Base-by-base conservation (phyloP, 1,139 yeast genomes). In the Candida labiduridarum region DNA sequence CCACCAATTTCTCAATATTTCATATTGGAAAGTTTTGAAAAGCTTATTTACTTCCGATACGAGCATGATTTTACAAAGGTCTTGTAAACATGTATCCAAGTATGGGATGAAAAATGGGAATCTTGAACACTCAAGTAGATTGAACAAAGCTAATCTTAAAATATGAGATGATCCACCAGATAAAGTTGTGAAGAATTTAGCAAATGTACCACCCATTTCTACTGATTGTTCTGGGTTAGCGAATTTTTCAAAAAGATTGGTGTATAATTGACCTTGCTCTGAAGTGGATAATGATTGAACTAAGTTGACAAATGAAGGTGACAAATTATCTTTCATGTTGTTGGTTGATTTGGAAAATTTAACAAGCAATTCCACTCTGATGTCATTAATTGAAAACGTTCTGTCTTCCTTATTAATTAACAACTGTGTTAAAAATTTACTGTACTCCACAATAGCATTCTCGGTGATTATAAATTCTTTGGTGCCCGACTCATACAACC, bases 1-100 rank as follows among this genome's bases (percentile, higher is more conserved):
- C 61, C 68, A 65, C 84, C 84, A 77, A 46, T 68, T 66, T 55
- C 72, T 67, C 41, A 78, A 61, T 3, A 77, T 50, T 31, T 76
- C 74, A 16, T 69, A 52, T 41, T 61, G 62, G 22, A 68, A 59
- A 10, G 57, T 45, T 44, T 59, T 58, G 51, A 78, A 77, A 4
- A 79, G 52, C 1, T 51, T 53, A 10, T 47, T 56, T 0, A 68
- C 47, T n/a, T 48, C 46, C 0, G 49, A 25, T 2, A 67, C 41
- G 0, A 55, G 51, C 46, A 61, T 55, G 3, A 45, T 34, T 0
- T 33, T 6, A 3, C 72, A 59, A 14, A 76, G 61, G 1, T 49
- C 42, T 0, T 46, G 16, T 0, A 80, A 49, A 0, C 74, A 58
- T 4, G 49, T 47, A 3, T 56, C 55, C 8, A 77, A 56, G 49